Evolutionary conservation across 768 basidiomycete species (phyloP).

Genomic region (Asterophora parasitica): DNA sequence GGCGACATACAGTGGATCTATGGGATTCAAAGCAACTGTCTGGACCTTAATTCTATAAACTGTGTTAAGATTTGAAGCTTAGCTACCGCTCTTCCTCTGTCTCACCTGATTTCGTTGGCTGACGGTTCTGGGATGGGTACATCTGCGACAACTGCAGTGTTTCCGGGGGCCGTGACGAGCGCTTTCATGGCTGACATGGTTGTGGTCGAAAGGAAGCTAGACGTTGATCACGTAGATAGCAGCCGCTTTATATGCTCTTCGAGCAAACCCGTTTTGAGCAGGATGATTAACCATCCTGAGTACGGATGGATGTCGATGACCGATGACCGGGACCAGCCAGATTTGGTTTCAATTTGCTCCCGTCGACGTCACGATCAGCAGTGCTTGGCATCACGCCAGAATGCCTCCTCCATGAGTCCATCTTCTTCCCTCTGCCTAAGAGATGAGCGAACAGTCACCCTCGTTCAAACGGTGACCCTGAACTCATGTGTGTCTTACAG

Average conservation of each 20-base stretch:
- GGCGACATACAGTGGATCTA: slow-evolving; percentile 27
- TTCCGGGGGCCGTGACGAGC: slow-evolving; percentile 22
- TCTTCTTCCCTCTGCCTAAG: too few relatives aligned
- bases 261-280: not conserved
- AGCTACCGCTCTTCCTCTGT: too few relatives aligned
- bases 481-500: too few relatives aligned
- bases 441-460: too few relatives aligned
- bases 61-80: too few relatives aligned
- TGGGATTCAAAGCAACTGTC: slow-evolving; percentile 29
- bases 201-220: not conserved
- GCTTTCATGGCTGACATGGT: slow-evolving; percentile 20
- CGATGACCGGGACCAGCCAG: too few relatives aligned
- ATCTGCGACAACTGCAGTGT: slow-evolving; percentile 22
- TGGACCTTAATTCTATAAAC: slow-evolving; percentile 25
- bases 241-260: not conserved
- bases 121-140: slow-evolving; percentile 22
- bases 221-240: not conserved
- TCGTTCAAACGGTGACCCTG: too few relatives aligned
- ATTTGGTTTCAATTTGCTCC: too few relatives aligned
- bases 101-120: slow-evolving; percentile 21
- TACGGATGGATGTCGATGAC: not conserved
- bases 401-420: too few relatives aligned
- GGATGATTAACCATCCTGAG: not conserved
- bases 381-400: too few relatives aligned
- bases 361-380: too few relatives aligned